A percentile compares a stretch with the other conserved stretches of the same genome.
Conservation (phyloP, 1,139 yeast genomes). For the Hemisphaericaspora subhashii region DNA sequence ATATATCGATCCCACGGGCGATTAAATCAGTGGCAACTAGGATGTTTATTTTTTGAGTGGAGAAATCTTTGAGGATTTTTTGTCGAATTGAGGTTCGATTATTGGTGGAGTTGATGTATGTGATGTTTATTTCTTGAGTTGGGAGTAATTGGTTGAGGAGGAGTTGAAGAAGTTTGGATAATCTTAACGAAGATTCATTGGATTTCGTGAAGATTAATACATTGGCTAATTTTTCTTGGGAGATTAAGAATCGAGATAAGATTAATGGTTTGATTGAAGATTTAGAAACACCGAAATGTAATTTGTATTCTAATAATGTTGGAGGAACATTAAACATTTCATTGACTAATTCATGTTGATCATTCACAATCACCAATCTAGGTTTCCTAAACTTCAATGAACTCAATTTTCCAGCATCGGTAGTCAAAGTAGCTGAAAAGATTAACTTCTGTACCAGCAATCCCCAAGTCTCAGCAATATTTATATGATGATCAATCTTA, state of each 20-base stretch:
- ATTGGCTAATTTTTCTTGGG: conserved; percentile 30
- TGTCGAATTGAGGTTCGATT: conserved; percentile 43
- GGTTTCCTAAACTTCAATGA: conserved; percentile 69
- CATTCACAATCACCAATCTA: conserved; percentile 68
- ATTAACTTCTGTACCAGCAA: conserved; percentile 56
- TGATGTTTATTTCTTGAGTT: conserved; percentile 20
- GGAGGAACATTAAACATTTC: conserved; percentile 59
- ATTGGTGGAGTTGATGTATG: conserved; percentile 52
- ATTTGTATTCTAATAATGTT: conserved; percentile 50
- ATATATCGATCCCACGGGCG: conserved; percentile 90
- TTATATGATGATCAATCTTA: conserved; percentile 39
- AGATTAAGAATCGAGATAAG: conserved; percentile 54
- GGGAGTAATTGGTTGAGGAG: no score
- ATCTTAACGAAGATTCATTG: conserved; percentile 80
- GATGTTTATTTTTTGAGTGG: conserved; percentile 48
- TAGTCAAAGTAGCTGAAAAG: conserved; percentile 91
- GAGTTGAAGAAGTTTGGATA: conserved; percentile 60
- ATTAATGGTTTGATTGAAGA: conserved; percentile 73
- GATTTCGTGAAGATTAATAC: conserved; percentile 77
- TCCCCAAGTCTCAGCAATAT: conserved; percentile 30
- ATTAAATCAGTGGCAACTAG: conserved; percentile 89
- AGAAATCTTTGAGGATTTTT: conserved; percentile 56
- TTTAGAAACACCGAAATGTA: conserved; percentile 56
- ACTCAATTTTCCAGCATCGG: conserved; percentile 86
- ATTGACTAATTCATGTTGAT: conserved; percentile 46